phyloP scores from a whole-genome alignment of 1,284 basidiomycete genomes.

The Athelia psychrophila region DNA sequence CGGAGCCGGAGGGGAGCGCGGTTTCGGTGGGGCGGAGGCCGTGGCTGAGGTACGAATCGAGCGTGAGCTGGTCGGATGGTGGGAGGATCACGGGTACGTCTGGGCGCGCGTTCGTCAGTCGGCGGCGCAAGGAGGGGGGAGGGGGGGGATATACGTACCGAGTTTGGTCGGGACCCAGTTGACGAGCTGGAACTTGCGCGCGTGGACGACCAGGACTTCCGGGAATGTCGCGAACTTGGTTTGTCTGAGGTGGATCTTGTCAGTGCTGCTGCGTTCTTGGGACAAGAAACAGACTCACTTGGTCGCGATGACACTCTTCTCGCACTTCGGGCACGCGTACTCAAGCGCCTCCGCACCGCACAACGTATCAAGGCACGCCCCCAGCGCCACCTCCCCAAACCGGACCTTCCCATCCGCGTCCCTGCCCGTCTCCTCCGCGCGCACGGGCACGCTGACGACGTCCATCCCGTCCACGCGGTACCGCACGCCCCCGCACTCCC shows the following conservation, averaged over 20 bases:
- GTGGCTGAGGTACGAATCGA: constrained; percentile 71
- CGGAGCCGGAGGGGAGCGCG: constrained; percentile 59
- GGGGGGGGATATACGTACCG: constrained; percentile 53
- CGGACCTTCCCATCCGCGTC: constrained; percentile 58
- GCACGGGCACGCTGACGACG: constrained; percentile 78
- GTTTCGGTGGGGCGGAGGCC: constrained; percentile 78
- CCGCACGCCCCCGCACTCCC: constrained; percentile 81
- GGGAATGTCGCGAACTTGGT: constrained; percentile 86
- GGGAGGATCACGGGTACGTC: constrained; percentile 88
- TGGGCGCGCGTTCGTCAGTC: constrained; percentile 25
- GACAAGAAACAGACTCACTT: constrained; percentile 32
- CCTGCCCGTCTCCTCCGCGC: constrained; percentile 53
- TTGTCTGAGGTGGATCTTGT: constrained; percentile 42
- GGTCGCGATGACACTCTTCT: constrained; percentile 37
- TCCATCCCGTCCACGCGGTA: constrained; percentile 84
- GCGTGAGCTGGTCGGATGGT: constrained; percentile 51
- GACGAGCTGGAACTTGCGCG: constrained; percentile 93
- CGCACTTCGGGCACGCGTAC: constrained; percentile 54
- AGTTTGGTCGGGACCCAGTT: constrained; percentile 98
- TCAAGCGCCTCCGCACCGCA: constrained; percentile 73
- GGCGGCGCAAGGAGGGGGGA: background rate
- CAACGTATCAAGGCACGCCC: constrained; percentile 66
- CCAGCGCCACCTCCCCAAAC: constrained; percentile 67
- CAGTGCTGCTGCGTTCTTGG: background rate
- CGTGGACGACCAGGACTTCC: constrained; percentile 85